phyloP scores from a whole-genome alignment of 306 rosid genomes.

The Clitoria ternatea region DNA sequence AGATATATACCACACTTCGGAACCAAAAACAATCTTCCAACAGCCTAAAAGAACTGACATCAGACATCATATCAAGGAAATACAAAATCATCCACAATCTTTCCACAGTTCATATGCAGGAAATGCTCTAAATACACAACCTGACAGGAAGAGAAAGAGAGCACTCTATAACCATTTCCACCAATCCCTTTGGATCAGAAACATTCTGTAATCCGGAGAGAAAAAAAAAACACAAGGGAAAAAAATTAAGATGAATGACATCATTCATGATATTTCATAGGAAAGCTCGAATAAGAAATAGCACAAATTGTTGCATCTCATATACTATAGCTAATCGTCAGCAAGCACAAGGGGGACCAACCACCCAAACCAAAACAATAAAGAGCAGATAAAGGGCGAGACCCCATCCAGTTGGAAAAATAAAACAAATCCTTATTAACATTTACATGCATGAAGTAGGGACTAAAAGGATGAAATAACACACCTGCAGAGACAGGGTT shows the following conservation, averaged over 20 bases:
- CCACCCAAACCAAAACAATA: not conserved
- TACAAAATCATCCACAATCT: constrained; percentile 38
- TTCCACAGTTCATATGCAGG: constrained; percentile 34
- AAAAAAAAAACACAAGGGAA: not conserved
- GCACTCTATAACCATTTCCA: constrained; percentile 32
- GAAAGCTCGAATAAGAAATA: not conserved
- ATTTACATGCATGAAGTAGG: not conserved
- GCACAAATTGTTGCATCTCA: not conserved
- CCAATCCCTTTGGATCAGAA: constrained; percentile 30
- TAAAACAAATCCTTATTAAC: not conserved
- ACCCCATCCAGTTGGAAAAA: not conserved
- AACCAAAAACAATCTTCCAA: constrained; percentile 28
- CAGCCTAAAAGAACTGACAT: constrained; percentile 29
- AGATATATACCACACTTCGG: constrained; percentile 24
- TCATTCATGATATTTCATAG: not conserved
- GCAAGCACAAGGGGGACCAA: not conserved
- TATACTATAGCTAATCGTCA: not conserved
- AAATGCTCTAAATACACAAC: constrained; percentile 43
- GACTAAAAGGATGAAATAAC: not conserved
- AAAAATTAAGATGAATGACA: not conserved
- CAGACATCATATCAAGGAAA: constrained; percentile 36
- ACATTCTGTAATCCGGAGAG: constrained; percentile 26
- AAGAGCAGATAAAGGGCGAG: not conserved
- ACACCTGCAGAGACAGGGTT: constrained; percentile 29
- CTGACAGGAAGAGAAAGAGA: constrained; percentile 35